Evolutionary conservation across 371 early-diverging fungal species (phyloP).

Genomic region (Mucor plumbeus): DNA sequence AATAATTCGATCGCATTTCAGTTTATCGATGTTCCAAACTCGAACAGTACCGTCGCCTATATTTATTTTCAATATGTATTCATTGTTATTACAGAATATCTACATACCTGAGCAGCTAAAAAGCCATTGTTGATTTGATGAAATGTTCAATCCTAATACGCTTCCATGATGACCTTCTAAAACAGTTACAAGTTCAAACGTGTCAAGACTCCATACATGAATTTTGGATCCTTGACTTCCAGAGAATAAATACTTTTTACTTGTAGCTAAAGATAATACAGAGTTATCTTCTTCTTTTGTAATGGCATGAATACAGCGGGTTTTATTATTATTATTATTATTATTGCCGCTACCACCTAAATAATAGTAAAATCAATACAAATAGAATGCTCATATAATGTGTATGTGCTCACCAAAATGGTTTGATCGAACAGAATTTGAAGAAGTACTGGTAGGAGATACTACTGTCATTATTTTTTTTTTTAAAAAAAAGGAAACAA

Average conservation of each 20-base stretch:
- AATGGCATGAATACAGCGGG: slow-evolving; percentile 63
- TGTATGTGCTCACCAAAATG: not conserved
- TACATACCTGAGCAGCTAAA: slow-evolving; percentile 74
- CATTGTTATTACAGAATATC: not conserved
- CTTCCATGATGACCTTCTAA: slow-evolving; percentile 73
- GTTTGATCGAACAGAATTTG: not conserved
- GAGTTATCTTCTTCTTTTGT: slow-evolving; percentile 68
- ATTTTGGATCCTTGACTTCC: slow-evolving; percentile 75
- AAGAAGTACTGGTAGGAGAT: not conserved
- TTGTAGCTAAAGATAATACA: slow-evolving; percentile 71
- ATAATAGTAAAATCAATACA: not conserved
- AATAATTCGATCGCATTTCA: slow-evolving; percentile 65
- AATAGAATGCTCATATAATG: not conserved
- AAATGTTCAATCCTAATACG: slow-evolving; percentile 66
- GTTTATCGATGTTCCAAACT: slow-evolving; percentile 69
- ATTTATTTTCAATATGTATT: not conserved
- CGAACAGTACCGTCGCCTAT: slow-evolving; percentile 74
- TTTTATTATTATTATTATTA: not conserved
- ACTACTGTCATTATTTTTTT: not conserved
- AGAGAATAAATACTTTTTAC: slow-evolving; percentile 64
- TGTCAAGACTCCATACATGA: slow-evolving; percentile 71
- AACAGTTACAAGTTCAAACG: slow-evolving; percentile 61
- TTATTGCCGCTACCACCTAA: not conserved
- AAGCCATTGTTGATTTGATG: slow-evolving; percentile 56
- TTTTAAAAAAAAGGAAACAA: not conserved